A percentile compares a stretch with the other conserved stretches of the same genome.
These are phyloP conservation scores for Schwanniomyces pseudopolymorphus DNA, from an alignment of 805 yeast genomes.

Conservation along the genomic window DNA sequence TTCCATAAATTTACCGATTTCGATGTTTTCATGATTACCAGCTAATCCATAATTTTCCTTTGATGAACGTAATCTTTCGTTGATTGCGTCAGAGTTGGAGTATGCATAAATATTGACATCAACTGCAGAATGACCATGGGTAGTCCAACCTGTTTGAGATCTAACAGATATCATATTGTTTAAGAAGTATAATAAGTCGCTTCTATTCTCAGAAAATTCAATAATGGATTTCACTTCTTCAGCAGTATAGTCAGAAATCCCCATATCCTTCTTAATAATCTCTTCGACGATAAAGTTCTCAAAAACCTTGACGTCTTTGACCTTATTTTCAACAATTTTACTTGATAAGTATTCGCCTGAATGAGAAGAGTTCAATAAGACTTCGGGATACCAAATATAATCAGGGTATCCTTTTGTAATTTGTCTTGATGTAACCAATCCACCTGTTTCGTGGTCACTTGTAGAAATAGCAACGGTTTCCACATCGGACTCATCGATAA, in stretches of 20 bases:
- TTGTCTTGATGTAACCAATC: slow-evolving; percentile 85
- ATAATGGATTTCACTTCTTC: slow-evolving; percentile 44
- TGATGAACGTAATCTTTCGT: slow-evolving; percentile 30
- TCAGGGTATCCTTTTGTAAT: slow-evolving; percentile 70
- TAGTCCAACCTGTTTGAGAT: slow-evolving; percentile 93
- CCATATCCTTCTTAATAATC: slow-evolving; percentile 63
- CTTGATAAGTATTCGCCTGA: slow-evolving; percentile 70
- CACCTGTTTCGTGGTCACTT: slow-evolving; percentile 96
- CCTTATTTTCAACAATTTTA: slow-evolving; percentile 39
- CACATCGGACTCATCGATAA: slow-evolving; percentile 62
- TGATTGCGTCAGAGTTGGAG: slow-evolving; percentile 54
- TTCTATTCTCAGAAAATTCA: slow-evolving; percentile 23
- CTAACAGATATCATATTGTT: slow-evolving; percentile 75
- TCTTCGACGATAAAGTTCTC: slow-evolving; percentile 50
- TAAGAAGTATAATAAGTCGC: slow-evolving; percentile 48
- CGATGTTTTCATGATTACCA: slow-evolving; percentile 87
- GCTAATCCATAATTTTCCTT: slow-evolving; percentile 43
- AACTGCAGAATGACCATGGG: slow-evolving; percentile 95
- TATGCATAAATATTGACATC: slow-evolving; percentile 90
- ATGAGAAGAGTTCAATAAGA: slow-evolving; percentile 63
- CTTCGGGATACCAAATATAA: slow-evolving; percentile 84
- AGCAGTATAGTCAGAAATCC: slow-evolving; percentile 55
- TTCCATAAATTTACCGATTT: slow-evolving; percentile 75
- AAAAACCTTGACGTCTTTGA: slow-evolving; percentile 18
- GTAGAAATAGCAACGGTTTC: slow-evolving; percentile 82